A percentile compares a stretch with the other conserved stretches of the same genome.
Conservation (phyloP, 2,329 filamentous ascomycete genomes). For the Tolypocladium tundrense region DNA sequence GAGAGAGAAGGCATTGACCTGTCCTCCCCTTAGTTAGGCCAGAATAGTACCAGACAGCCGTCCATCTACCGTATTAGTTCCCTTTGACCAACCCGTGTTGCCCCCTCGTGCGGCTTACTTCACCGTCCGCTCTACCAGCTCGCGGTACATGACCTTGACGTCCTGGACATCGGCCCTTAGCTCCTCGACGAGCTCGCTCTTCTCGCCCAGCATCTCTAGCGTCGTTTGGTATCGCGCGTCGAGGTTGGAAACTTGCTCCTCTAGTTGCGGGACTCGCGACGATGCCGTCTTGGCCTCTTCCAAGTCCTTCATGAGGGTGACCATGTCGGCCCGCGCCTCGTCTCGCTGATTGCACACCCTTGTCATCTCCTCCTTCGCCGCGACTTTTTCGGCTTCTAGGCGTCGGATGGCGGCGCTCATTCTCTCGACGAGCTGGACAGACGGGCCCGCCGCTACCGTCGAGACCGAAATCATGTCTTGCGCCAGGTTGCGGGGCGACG, state of each 20-base stretch:
- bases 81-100: not conserved
- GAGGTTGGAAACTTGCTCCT: conserved; percentile 57
- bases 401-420: conserved; percentile 91
- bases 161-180: conserved; percentile 80
- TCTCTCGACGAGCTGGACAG: conserved; percentile 87
- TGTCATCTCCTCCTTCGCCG: conserved; percentile 73
- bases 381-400: conserved; percentile 84
- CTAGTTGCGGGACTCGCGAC: conserved; percentile 51
- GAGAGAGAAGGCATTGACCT: conserved; percentile 75
- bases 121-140: conserved; percentile 77
- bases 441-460: conserved; percentile 81
- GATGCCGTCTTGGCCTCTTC: conserved; percentile 58
- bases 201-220: conserved; percentile 90
- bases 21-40: conserved; percentile 6
- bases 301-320: conserved; percentile 76
- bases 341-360: conserved; percentile 79
- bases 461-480: conserved; percentile 84
- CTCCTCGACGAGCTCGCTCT: conserved; percentile 91
- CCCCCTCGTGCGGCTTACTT: conserved; percentile 29
- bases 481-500: conserved; percentile 57
- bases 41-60: not conserved
- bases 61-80: not conserved
- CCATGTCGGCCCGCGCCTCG: conserved; percentile 85
- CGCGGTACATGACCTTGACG: conserved; percentile 92
- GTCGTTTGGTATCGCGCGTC: conserved; percentile 79